Evolutionary conservation across 164 flowering plant genomes (phyloP).

Genomic region (Liquidambar formosana): DNA sequence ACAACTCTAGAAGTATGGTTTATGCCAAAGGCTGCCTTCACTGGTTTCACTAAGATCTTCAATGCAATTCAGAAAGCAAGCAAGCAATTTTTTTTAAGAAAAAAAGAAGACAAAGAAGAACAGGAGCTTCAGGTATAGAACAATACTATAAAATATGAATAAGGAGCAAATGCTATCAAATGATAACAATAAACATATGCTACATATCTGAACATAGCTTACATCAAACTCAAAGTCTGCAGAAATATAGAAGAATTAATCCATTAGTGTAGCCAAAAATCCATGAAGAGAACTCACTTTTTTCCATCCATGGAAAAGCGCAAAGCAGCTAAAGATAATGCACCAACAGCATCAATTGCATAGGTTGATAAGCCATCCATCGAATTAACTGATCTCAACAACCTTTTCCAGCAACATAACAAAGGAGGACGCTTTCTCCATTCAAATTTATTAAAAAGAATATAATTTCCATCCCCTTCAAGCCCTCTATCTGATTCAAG

Average conservation of each 20-base stretch:
- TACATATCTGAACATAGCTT: neutral
- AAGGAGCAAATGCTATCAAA: too few species aligned
- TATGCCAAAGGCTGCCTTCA: too few species aligned
- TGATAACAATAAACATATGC: too few species aligned
- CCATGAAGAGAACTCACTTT: slow-evolving; percentile 48
- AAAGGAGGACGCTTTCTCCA: slow-evolving; percentile 63
- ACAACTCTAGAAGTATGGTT: too few species aligned
- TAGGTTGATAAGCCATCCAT: slow-evolving; percentile 42
- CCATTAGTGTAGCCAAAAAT: neutral
- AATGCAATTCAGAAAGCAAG: too few species aligned
- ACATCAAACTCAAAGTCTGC: neutral
- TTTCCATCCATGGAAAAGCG: slow-evolving; percentile 60
- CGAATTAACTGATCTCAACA: slow-evolving; percentile 45
- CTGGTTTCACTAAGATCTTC: too few species aligned
- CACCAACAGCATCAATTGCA: slow-evolving; percentile 51
- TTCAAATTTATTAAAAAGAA: slow-evolving; percentile 31
- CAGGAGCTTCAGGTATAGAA: too few species aligned
- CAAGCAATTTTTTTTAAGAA: too few species aligned
- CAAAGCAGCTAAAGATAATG: slow-evolving; percentile 52
- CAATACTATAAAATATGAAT: too few species aligned
- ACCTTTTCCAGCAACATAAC: slow-evolving; percentile 64
- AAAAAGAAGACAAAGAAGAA: too few species aligned
- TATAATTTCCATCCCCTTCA: slow-evolving; percentile 29
- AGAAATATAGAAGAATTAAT: neutral
- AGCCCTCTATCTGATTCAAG: slow-evolving; percentile 30